Base-by-base conservation (phyloP, 495 filamentous ascomycete species). In the Xylaria nigripes region DNA sequence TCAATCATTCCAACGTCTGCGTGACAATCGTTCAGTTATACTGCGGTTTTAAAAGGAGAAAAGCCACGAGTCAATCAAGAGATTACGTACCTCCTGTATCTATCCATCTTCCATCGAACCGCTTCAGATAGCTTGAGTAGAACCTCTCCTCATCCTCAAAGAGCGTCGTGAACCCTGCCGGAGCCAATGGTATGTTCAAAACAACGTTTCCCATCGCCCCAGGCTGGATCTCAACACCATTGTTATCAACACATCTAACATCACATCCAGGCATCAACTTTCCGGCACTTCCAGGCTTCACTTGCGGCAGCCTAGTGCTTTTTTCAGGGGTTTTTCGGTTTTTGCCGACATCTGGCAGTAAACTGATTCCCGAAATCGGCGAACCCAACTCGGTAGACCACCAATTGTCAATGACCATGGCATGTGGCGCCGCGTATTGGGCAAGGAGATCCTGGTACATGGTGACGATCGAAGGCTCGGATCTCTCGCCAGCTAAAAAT, bases 331-430 rank as follows among this genome's bases (percentile, higher is more conserved):
- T 68, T 9, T 61, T 63, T 48, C 73, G 67, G 29, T 74, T 62
- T 45, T 66, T 69, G 0, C 72, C 81, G 2, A 73, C 70, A 42
- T 73, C 70, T 3, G 83, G 79, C 4, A 78, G 72, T 30, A 95
- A 71, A 6, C 87, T 83, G 23, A 95, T 72, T 1, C 88, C 90
- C 0, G 90, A 84, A 55, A 96, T 96, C 6, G 91, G 91, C 4
- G 86, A 89, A 7, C 91, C 91, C 1, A 86, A 89, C 68, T 96
- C 91, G 1, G 88, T 92, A 3, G 87, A 92, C 91, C 91, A 96
- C 91, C 91, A 96, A 64, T 96, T 95, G 66, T 96, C 91, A 47
- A 95, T 76, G 15, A 96, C 87, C 24, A 79, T 71, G 0, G 89
- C 82, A 25, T 78, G 77, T 0, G 69, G 71, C 0, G 82, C 80